phyloP scores from a whole-genome alignment of 164 flowering plant genomes.

The Dillenia turbinata region DNA sequence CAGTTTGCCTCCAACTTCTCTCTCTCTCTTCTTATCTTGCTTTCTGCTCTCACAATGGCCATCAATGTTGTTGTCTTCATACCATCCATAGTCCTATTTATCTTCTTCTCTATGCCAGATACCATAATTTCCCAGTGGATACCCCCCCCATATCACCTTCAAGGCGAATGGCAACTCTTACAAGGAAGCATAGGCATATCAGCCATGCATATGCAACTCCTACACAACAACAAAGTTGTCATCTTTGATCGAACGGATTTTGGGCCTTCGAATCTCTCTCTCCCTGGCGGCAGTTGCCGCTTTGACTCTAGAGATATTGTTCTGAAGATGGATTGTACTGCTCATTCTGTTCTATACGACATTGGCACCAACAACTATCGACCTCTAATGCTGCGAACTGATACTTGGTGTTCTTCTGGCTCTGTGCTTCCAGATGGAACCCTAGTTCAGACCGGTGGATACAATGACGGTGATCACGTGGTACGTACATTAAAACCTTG shows the following conservation, averaged over 20 bases:
- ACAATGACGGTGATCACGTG: constrained; percentile 49
- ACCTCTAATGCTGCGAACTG: constrained; percentile 47
- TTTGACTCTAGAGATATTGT: constrained; percentile 24
- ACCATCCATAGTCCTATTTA: too few relatives aligned
- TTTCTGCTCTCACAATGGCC: neutral
- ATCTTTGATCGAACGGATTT: constrained; percentile 65
- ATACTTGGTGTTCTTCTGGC: constrained; percentile 70
- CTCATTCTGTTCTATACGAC: constrained; percentile 52
- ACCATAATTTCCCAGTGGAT: constrained; percentile 1
- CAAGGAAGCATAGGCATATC: constrained; percentile 46
- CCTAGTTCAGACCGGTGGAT: constrained; percentile 60
- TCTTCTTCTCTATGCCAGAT: neutral
- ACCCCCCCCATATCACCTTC: neutral
- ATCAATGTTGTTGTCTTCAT: too few relatives aligned
- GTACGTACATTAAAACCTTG: constrained; percentile 40
- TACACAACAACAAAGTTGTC: constrained; percentile 46
- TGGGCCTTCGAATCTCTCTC: constrained; percentile 50
- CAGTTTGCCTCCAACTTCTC: constrained; percentile 1
- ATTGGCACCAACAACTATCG: constrained; percentile 29
- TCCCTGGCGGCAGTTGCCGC: constrained; percentile 35
- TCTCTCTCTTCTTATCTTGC: neutral
- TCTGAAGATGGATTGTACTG: constrained; percentile 44
- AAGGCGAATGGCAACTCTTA: constrained; percentile 41
- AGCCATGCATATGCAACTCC: constrained; percentile 76
- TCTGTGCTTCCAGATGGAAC: constrained; percentile 44